phyloP scores from a whole-genome alignment of 768 basidiomycete genomes.

The Mycena polygramma region DNA sequence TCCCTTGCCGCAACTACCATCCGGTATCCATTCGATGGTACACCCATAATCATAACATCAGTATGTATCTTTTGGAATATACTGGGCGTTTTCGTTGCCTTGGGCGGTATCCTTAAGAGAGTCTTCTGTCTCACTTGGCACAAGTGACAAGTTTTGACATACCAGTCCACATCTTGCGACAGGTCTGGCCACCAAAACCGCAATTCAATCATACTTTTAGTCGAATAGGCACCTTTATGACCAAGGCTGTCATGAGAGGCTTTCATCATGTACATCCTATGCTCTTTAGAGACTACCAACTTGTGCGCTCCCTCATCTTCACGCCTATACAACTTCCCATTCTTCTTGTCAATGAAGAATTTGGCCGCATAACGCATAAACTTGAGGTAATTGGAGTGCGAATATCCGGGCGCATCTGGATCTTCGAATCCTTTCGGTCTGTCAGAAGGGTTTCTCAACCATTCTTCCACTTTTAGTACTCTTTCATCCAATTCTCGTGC shows the following conservation, averaged over 20 bases:
- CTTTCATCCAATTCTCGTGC: too few relatives aligned
- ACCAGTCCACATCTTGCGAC: constrained; percentile 46
- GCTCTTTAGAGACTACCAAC: not conserved
- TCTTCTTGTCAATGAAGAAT: not conserved
- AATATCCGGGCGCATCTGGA: too few relatives aligned
- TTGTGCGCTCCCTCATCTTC: not conserved
- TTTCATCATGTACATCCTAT: constrained; percentile 20
- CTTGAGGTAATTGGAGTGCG: too few relatives aligned
- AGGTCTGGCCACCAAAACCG: constrained; percentile 43
- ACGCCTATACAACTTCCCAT: not conserved
- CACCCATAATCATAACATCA: too few relatives aligned
- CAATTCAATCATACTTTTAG: constrained; percentile 7
- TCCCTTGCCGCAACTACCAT: too few relatives aligned
- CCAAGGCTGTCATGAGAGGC: constrained; percentile 37
- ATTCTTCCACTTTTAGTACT: not conserved
- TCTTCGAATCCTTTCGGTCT: not conserved
- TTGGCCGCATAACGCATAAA: not conserved
- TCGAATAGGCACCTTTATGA: constrained; percentile 32
- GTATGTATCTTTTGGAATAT: too few relatives aligned
- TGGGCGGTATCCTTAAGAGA: constrained; percentile 44
- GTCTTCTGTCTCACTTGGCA: constrained; percentile 46
- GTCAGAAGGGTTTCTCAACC: not conserved
- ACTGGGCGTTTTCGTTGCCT: constrained; percentile 41
- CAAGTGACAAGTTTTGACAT: constrained; percentile 45
- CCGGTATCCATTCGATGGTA: too few relatives aligned